Evolutionary conservation across 148 eudicot species (phyloP).

Genomic region (Vaccinium vitisidaea): DNA sequence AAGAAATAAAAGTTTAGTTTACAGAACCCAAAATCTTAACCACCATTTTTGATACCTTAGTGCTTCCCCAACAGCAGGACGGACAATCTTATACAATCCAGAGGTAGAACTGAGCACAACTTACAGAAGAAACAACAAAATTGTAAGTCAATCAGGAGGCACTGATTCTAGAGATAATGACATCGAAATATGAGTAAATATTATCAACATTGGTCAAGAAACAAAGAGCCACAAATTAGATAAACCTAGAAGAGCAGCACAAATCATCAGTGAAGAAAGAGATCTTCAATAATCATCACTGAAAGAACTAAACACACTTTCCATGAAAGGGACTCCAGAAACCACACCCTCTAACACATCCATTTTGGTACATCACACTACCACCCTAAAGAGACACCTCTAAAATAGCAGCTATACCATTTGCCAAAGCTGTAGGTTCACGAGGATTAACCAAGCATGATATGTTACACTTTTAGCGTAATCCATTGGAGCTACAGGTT

Average conservation of each 20-base stretch:
- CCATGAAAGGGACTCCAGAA: neutral
- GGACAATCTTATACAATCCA: slow-evolving; percentile 75
- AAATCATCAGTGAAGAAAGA: neutral
- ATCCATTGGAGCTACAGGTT: neutral
- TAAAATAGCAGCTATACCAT: neutral
- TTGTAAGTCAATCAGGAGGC: slow-evolving; percentile 6
- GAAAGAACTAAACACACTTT: neutral
- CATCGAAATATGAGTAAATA: neutral
- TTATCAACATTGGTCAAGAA: neutral
- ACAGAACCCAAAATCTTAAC: neutral
- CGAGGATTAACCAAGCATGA: neutral
- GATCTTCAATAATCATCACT: neutral
- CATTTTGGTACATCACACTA: neutral
- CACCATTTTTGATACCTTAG: slow-evolving; percentile 49
- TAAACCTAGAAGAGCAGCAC: slow-evolving; percentile 5
- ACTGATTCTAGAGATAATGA: neutral
- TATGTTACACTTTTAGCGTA: neutral
- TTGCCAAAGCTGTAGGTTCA: neutral
- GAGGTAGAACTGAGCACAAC: slow-evolving; percentile 56
- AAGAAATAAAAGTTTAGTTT: neutral
- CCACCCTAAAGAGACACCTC: neutral
- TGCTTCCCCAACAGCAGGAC: slow-evolving; percentile 91
- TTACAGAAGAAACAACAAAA: slow-evolving; percentile 22
- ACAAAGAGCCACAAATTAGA: neutral
- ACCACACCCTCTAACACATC: neutral